Base-by-base conservation (phyloP, 371 early-diverging fungal species). In the Mucor circinelloides region DNA sequence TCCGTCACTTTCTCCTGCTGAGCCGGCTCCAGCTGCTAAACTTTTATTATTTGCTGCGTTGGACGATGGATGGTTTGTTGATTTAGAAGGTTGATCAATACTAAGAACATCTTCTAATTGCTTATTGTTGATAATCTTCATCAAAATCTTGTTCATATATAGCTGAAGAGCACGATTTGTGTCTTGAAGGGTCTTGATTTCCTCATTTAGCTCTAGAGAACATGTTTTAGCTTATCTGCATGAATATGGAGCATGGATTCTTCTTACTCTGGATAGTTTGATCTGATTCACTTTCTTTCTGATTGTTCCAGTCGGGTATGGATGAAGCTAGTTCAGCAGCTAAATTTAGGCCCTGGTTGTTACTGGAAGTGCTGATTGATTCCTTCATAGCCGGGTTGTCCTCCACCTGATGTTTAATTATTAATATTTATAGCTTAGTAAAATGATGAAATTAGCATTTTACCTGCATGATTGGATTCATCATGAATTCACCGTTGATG, bases 401-500 rank as follows among this genome's bases (percentile, higher is more conserved):
- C 6, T 69, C 59, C 31, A 69, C 69, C 69, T 69, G 58, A 42
- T 36, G 9, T 10, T 19, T 12, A 15, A 9, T 57, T 32, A 48
- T 0, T 56, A 32, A 32, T 56, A 31, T 28, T 30, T 55, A 55
- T n/a, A 55, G 31, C 9, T 6, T 50, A 32, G 4, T 8, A 56
- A 23, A 31, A n/a, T 30, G 28, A 7, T 3, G 46, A 8, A 46
- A 42, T 56, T 64, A n/a, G 8, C 21, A 40, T 58, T 66, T 64
- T 74, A 74, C 74, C 84, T 87, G 77, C 82, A 85, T 68, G 66
- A 83, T 68, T 58, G 85, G 77, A 68, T 84, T 76, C 80, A 92
- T 93, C 77, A 85, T 85, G 52, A 90, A 87, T 63, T 91, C 92
- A 64, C 94, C 94, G 71, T 83, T 90, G 76, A 93, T 88, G 5